These are phyloP conservation scores for Rugosomyces carneus DNA, from an alignment of 1,284 basidiomycete genomes.

Conservation along the genomic window DNA sequence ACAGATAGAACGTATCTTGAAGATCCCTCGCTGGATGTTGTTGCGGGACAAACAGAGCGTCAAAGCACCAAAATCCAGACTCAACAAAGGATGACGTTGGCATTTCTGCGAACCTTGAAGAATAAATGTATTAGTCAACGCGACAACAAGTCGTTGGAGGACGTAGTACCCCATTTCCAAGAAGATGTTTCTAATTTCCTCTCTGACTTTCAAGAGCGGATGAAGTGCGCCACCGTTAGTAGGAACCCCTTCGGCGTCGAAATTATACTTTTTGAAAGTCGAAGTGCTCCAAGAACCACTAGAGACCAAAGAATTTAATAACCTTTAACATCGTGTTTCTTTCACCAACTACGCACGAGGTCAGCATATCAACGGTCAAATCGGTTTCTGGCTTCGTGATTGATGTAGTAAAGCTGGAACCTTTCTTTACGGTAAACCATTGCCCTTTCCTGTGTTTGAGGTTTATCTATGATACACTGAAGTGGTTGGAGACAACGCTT, in stretches of 20 bases:
- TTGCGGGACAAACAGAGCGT: slow-evolving; percentile 97
- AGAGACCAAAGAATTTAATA: slow-evolving; percentile 1
- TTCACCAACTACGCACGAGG: slow-evolving; percentile 51
- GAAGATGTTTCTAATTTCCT: slow-evolving; percentile 98
- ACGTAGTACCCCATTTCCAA: slow-evolving; percentile 89
- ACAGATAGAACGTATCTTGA: slow-evolving; percentile 99
- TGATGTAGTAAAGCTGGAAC: slow-evolving; percentile 84
- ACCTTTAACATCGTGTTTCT: background rate
- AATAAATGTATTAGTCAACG: background rate
- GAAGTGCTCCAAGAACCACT: slow-evolving; percentile 91
- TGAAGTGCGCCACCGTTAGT: slow-evolving; percentile 90
- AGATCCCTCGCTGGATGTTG: slow-evolving; percentile 98
- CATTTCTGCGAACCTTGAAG: slow-evolving; percentile 88
- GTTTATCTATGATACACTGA: background rate
- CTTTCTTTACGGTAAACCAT: slow-evolving; percentile 90
- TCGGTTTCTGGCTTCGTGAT: slow-evolving; percentile 98
- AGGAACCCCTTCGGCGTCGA: slow-evolving; percentile 90
- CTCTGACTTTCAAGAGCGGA: slow-evolving; percentile 94
- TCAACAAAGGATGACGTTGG: slow-evolving; percentile 98
- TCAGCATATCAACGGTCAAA: slow-evolving; percentile 92
- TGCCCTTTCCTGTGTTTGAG: slow-evolving; percentile 72
- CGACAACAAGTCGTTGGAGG: no score
- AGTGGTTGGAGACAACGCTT: background rate
- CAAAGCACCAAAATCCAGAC: slow-evolving; percentile 99
- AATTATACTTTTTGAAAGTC: slow-evolving; percentile 98